Base-by-base conservation (phyloP, 2,329 filamentous ascomycete species). In the Alternaria angustiovoidea region DNA sequence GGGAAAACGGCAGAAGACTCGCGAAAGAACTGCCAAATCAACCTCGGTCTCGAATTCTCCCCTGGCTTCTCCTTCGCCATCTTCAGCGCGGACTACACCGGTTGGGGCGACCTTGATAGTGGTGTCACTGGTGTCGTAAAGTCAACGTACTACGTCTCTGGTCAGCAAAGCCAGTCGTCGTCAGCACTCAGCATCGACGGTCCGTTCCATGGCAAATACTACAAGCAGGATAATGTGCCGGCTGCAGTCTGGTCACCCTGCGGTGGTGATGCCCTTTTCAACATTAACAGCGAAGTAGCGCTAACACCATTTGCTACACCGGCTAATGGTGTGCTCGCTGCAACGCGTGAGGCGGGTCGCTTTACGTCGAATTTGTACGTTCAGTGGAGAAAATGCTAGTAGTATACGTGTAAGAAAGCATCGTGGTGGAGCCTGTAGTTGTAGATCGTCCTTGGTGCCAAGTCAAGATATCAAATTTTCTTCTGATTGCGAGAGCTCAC, bases 121-220 rank as follows among this genome's bases (percentile, higher is more conserved):
- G 76, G 77, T 48, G 75, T 78, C 5, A 74, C 69, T n/a, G 77
- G 75, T 6, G 58, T 64, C 2, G 68, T 78, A n/a, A 74, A 70
- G 59, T 68, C 71, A 24, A 75, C 67, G 2, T 79, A 78, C 53
- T 79, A 79, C 57, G 77, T 79, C 65, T 75, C 75, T 1, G 76
- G 76, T 3, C 46, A 72, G 38, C 61, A 59, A n/a, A 66, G 66
- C 12, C 70, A 77, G 65, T 73, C 57, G 8, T 66, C 69, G 5
- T 54, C 66, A 3, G 55, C 59, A 1, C 57, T 71, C 7, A 41
- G 32, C 30, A 46, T 84, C 70, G 66, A 68, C 5, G 83, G 83
- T 18, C 82, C 82, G 16, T 78, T 71, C 54, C 73, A 74, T 38
- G 76, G 69, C n/a, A 66, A 80, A 64, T 86, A 84, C 74, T 71